Base-by-base conservation (phyloP, 805 yeast species). In the Saccharomyces kudriavzevii region DNA sequence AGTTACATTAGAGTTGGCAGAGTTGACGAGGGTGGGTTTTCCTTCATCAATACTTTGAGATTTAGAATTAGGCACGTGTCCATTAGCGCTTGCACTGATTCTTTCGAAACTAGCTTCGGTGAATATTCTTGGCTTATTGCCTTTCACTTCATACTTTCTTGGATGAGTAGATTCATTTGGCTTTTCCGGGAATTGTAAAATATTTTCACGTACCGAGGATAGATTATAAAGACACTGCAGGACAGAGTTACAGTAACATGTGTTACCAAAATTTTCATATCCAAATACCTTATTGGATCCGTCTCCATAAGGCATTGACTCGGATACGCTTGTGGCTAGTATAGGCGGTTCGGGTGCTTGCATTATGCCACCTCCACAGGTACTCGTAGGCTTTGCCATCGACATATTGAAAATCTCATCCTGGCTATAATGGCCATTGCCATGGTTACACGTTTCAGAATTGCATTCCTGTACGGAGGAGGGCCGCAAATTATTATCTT, bases 241-340 rank as follows among this genome's bases (percentile, higher is more conserved):
- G 26, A 94, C 88, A 8, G 96, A 88, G 63, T 94, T 92, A 70
- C 96, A 88, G 71, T 92, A 92, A 71, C 98, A 94, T 0, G 97
- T 90, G 66, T 90, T 84, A 1, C 95, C 96, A 61, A 86, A 86
- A 65, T 87, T 87, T 65, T 87, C 94, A 79, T 86, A 80, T 1
- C 95, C 95, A 66, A 80, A 87, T 13, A 87, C 77, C 65, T 85
- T 87, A 55, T 79, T 74, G 6, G 83, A 73, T 1, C 91, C 92
- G 65, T 82, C 84, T 5, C 89, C 91, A 63, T 69, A 82, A 9
- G 84, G 85, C 56, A 73, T 51, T 24, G 30, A 24, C 2, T 49
- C 53, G 25, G 55, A 25, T 1, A 26, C 31, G 3, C 31, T 49
- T 10, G 53, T 49, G 20, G 40, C 27, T 40, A 52, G 45, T 11